Evolutionary conservation across 2,329 filamentous ascomycete species (phyloP), one percentile per base, ranked within the genome.

Genomic region (Neoascochyta sp.): DNA sequence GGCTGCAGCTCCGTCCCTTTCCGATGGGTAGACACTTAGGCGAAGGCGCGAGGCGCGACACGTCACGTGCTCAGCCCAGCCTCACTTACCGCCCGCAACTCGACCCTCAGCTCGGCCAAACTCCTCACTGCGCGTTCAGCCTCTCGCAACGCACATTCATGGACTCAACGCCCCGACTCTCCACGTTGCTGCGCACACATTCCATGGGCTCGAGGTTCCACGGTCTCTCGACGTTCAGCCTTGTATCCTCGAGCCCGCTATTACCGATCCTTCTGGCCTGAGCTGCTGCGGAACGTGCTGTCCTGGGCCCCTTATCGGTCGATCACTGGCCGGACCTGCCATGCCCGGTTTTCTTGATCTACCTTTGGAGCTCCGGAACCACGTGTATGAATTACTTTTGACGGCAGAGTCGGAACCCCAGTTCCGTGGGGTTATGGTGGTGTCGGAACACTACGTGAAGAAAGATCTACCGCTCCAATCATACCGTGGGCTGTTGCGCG

Each of bases 281-380:
- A 25, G 31, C 28, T 40, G 31, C 32, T 41, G 38, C 34, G 29
- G 33, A 28, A 28, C 41, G 29, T 43, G 34, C 20, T 31, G 27
- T 24, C 28, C 22, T 20, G 22, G 32, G 29, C 20, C 36, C 23
- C 33, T 36, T 34, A 33, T 35, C 16, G 17, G 25, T 30, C 36
- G 19, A 41, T 41, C 31, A 32, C 28, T n/a, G n/a, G n/a, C n/a
- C n/a, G n/a, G n/a, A n/a, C n/a, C n/a, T 32, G 32, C 11, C 14
- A 56, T 58, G 54, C 36, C 47, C n/a, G 43, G 51, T 16, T 51
- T 58, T n/a, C 27, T 58, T 32, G 52, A 54, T 23, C 27, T 58
- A 9, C 52, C 54, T 18, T 24, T 55, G 22, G 54, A 58, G 34
- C 32, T 55, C 6, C 43, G 54, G 16, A 51, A 57, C 16, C 35